A percentile compares a stretch with the other conserved stretches of the same genome.
Conservation (phyloP, 2,329 filamentous ascomycete species). For the Mycocentrospora acerina region DNA sequence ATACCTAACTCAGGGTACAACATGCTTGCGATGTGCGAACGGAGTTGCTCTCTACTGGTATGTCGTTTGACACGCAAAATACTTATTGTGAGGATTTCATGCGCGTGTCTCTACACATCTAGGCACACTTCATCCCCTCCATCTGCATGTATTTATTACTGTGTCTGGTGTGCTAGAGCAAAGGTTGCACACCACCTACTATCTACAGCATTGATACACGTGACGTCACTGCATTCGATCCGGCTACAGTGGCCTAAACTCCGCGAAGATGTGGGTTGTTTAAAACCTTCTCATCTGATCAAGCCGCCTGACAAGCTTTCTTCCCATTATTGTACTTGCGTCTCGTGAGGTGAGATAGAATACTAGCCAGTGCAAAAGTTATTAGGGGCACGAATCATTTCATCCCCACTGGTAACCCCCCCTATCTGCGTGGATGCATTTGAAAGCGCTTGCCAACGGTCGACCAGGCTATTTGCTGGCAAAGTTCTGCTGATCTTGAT, state of each 20-base stretch:
- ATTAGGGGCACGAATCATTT: not conserved
- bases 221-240: constrained; percentile 10
- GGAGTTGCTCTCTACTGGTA: no score
- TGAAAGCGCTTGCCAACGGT: constrained; percentile 6
- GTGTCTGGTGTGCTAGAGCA: no score
- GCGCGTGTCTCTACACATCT: no score
- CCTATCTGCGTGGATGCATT: constrained; percentile 6
- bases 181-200: no score
- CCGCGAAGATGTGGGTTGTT: constrained; percentile 5
- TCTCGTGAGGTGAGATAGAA: constrained; percentile 3
- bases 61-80: no score
- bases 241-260: constrained; percentile 3
- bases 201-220: no score
- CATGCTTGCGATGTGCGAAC: no score
- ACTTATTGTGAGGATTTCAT: no score
- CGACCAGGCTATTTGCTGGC: constrained; percentile 15
- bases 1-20: no score
- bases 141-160: no score
- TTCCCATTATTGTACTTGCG: constrained; percentile 2
- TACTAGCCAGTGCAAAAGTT: not conserved
- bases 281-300: constrained; percentile 10
- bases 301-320: constrained; percentile 7
- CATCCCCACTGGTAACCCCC: constrained; percentile 1
- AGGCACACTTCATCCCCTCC: no score
- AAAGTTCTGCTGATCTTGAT: constrained; percentile 22